A percentile compares a stretch with the other conserved stretches of the same genome.
Conservation (phyloP, 768 basidiomycete genomes). For the Grammothele lineata region DNA sequence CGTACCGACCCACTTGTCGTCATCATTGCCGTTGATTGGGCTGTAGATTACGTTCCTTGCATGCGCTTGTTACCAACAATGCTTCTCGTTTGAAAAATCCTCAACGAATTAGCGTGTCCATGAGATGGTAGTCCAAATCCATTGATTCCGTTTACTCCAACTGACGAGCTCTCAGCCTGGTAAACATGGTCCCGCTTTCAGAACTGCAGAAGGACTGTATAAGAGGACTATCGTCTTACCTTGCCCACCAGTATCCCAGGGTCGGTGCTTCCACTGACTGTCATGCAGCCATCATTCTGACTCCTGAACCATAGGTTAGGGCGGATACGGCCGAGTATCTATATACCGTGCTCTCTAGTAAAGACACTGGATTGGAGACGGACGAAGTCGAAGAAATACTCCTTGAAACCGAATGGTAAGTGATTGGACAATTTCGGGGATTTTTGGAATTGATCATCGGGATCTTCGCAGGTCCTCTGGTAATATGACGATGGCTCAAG, state of each 20-base stretch:
- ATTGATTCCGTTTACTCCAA: background rate
- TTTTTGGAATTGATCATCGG: background rate
- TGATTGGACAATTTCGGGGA: background rate
- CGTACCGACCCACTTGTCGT: constrained; percentile 14
- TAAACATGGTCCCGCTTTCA: constrained; percentile 56
- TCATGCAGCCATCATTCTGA: constrained; percentile 9
- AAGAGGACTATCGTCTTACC: constrained; percentile 50
- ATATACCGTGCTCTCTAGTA: constrained; percentile 71
- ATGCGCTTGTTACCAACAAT: constrained; percentile 57
- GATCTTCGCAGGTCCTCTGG: constrained; percentile 48
- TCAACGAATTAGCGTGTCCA: constrained; percentile 74
- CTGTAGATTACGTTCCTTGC: constrained; percentile 48
- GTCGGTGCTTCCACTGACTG: constrained; percentile 49
- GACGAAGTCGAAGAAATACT: constrained; percentile 65
- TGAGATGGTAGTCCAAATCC: constrained; percentile 66
- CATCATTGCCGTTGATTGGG: background rate
- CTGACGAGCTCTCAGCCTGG: constrained; percentile 41
- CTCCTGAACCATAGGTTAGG: constrained; percentile 25
- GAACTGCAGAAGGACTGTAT: constrained; percentile 42
- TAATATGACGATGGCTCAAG: constrained; percentile 35
- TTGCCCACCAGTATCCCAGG: constrained; percentile 77
- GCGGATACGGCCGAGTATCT: constrained; percentile 78
- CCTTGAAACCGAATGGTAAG: constrained; percentile 81
- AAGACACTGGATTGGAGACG: constrained; percentile 60
- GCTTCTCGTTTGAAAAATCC: constrained; percentile 72